Evolutionary conservation across 73 alveolate species (phyloP).

Genomic region (Symbiodinium pilosum): DNA sequence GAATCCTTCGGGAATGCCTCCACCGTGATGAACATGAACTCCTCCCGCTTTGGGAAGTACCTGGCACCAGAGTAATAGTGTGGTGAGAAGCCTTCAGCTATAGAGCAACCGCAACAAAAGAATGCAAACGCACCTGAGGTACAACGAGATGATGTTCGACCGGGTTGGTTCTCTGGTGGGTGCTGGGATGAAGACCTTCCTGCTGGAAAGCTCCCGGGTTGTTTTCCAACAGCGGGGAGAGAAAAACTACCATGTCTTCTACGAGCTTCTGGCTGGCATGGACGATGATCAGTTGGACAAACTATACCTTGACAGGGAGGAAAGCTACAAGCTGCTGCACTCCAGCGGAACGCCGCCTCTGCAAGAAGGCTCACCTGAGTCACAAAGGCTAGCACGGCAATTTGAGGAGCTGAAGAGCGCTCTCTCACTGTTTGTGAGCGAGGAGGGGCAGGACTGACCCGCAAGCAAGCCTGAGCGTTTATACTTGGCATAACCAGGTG

Average conservation of each 20-base stretch:
- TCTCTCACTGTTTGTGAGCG: not conserved
- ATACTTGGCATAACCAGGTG: too few relatives aligned
- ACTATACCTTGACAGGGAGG: conserved; percentile 32
- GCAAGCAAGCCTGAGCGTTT: too few relatives aligned
- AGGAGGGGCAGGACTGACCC: not conserved
- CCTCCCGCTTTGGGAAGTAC: conserved; percentile 99
- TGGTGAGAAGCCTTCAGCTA: not conserved
- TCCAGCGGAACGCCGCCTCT: conserved; percentile 12
- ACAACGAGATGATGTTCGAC: conserved; percentile 97
- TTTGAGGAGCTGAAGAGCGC: not conserved
- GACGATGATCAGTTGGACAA: conserved; percentile 60
- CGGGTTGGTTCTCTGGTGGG: conserved; percentile 98
- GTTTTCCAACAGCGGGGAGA: conserved; percentile 96
- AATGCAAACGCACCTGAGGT: not conserved
- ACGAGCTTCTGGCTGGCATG: conserved; percentile 95
- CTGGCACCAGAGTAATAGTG: too few relatives aligned
- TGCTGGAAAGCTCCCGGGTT: conserved; percentile 96
- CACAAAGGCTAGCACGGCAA: not conserved
- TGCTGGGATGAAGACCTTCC: conserved; percentile 97
- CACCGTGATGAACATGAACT: conserved; percentile 97
- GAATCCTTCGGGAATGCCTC: conserved; percentile 99
- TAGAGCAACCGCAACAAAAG: not conserved
- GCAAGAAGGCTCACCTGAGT: conserved; percentile 12
- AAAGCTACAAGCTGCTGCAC: conserved; percentile 70
- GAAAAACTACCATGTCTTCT: conserved; percentile 97